A percentile compares a stretch with the other conserved stretches of the same genome.
These are phyloP conservation scores for Aspergillus novofumigatus DNA, from an alignment of 2,329 filamentous ascomycete genomes.

Conservation along the genomic window DNA sequence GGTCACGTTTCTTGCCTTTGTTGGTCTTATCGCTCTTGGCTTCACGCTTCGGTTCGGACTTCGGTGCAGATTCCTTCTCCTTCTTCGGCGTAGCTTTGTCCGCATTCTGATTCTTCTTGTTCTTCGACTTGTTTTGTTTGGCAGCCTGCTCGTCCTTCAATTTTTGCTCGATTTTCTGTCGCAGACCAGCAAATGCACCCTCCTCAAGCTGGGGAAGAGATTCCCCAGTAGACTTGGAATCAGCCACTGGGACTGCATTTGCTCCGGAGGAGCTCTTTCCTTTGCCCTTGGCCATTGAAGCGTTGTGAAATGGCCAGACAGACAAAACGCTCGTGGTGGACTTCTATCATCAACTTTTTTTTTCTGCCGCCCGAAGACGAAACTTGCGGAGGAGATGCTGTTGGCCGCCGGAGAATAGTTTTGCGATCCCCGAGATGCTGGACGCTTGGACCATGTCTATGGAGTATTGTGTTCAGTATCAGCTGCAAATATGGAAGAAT, in stretches of 20 bases:
- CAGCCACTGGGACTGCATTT: conserved; percentile 14
- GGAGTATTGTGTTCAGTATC: background rate
- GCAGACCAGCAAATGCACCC: conserved; percentile 38
- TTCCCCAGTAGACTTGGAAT: conserved; percentile 18
- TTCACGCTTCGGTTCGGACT: conserved; percentile 16
- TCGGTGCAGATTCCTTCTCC: conserved; percentile 19
- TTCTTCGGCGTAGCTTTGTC: conserved; percentile 21
- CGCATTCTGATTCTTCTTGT: conserved; percentile 21
- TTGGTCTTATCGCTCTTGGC: conserved; percentile 20
- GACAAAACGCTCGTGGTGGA: conserved; percentile 22
- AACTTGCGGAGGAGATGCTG: conserved; percentile 3
- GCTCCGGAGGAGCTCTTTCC: conserved; percentile 30
- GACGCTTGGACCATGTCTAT: background rate
- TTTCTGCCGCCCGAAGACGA: conserved; percentile 30
- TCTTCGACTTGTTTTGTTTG: conserved; percentile 30
- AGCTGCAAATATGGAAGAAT: background rate
- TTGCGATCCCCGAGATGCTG: conserved; percentile 11
- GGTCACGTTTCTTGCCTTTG: conserved; percentile 44
- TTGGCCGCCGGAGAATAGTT: conserved; percentile 26
- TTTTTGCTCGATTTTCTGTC: conserved; percentile 40
- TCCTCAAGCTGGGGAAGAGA: conserved; percentile 34
- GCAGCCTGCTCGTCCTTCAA: conserved; percentile 30
- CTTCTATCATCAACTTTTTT: conserved; percentile 24
- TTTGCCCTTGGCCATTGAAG: conserved; percentile 37
- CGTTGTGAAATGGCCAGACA: conserved; percentile 13